Conservation (phyloP, 306 rosid genomes). For the Prunus davidiana region DNA sequence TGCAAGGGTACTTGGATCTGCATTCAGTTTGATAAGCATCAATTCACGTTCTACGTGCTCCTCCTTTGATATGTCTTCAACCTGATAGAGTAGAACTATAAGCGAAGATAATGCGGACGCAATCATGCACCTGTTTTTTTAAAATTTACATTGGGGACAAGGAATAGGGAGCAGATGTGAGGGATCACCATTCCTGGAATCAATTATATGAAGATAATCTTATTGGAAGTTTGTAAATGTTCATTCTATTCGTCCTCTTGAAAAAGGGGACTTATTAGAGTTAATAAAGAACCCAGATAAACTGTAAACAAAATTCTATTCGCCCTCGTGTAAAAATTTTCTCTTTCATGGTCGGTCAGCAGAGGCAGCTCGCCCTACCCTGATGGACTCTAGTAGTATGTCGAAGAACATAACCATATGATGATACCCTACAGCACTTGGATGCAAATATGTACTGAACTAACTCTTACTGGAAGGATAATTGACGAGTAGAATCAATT, state of each 20-base stretch:
- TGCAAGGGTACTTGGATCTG: conserved; percentile 42
- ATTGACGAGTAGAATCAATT: too few relatives aligned
- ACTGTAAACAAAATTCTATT: too few relatives aligned
- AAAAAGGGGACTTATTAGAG: background rate
- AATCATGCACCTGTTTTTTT: background rate
- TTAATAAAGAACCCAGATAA: background rate
- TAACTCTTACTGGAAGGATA: too few relatives aligned
- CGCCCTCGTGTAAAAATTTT: too few relatives aligned
- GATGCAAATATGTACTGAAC: too few relatives aligned
- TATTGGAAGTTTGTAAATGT: background rate
- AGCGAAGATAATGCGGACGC: background rate
- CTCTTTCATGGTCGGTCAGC: too few relatives aligned
- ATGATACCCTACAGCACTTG: too few relatives aligned
- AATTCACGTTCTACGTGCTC: conserved; percentile 59
- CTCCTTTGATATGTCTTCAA: conserved; percentile 58
- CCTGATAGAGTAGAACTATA: conserved; percentile 31
- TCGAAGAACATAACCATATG: too few relatives aligned
- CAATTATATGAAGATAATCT: background rate
- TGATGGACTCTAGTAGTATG: too few relatives aligned
- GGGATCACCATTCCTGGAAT: background rate
- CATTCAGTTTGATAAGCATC: conserved; percentile 61
- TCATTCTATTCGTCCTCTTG: background rate
- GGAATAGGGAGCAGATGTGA: background rate
- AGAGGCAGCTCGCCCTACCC: too few relatives aligned
- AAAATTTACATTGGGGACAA: background rate